phyloP scores from a whole-genome alignment of 2,329 filamentous ascomycete genomes.

The Colletotrichum horii region DNA sequence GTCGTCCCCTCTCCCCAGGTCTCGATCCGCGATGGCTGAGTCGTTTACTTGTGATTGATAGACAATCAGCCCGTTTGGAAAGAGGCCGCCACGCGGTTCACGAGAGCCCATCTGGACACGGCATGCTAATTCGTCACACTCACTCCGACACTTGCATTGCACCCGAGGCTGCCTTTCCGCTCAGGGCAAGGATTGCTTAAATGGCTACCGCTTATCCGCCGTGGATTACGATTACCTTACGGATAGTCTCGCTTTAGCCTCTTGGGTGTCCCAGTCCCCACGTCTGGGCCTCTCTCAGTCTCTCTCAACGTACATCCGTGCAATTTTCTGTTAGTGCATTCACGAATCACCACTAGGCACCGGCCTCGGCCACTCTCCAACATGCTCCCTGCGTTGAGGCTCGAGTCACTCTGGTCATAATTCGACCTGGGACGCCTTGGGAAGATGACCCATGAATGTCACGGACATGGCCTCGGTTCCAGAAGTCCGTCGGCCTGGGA shows the following conservation, averaged over 20 bases:
- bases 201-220: not conserved
- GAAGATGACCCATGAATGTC: not conserved
- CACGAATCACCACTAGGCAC: not conserved
- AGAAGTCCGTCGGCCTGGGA: slow-evolving; percentile 8
- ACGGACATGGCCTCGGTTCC: not conserved
- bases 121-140: slow-evolving; percentile 17
- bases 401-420: not conserved
- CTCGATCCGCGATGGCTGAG: not conserved
- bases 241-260: not conserved
- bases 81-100: not conserved
- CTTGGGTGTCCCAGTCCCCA: not conserved
- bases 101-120: not conserved
- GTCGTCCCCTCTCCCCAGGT: not conserved
- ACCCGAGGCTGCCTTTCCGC: not conserved
- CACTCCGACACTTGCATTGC: not conserved
- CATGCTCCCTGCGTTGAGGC: slow-evolving; percentile 14
- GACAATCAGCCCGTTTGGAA: not conserved
- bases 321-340: slow-evolving; percentile 5
- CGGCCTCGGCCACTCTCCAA: not conserved
- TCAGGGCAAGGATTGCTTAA: not conserved
- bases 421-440: not conserved
- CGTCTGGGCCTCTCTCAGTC: not conserved
- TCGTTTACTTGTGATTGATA: slow-evolving; percentile 20
- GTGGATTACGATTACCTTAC: not conserved
- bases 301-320: slow-evolving; percentile 11